These are phyloP conservation scores for Ustilago esculenta DNA, from an alignment of 1,284 basidiomycete species.

Conservation along the genomic window DNA sequence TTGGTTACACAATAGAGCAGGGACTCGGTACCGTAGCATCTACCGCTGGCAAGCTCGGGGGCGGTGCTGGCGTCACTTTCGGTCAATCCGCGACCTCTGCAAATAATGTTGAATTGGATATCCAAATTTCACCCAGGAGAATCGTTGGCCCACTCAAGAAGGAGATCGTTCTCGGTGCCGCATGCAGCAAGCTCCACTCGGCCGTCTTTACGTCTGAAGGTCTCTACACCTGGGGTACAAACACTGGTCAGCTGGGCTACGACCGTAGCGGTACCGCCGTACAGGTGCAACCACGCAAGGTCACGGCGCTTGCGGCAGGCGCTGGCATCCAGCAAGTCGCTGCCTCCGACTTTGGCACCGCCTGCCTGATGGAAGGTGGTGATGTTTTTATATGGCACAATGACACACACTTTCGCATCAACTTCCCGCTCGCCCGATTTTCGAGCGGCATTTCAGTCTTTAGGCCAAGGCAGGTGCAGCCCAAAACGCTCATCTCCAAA, in stretches of 20 bases:
- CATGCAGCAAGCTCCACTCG: conserved; percentile 86
- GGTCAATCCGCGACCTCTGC: conserved; percentile 19
- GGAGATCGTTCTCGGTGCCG: conserved; percentile 81
- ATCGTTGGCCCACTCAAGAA: conserved; percentile 82
- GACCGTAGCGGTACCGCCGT: conserved; percentile 74
- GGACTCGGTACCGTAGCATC: conserved; percentile 51
- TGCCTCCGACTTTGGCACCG: conserved; percentile 78
- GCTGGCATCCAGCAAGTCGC: conserved; percentile 63
- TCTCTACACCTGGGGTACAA: conserved; percentile 96
- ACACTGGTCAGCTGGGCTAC: conserved; percentile 87
- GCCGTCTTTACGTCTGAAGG: conserved; percentile 85
- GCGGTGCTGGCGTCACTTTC: conserved; percentile 68
- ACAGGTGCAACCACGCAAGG: conserved; percentile 83
- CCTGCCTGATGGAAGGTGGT: conserved; percentile 76
- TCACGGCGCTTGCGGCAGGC: conserved; percentile 71
- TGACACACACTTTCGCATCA: conserved; percentile 78
- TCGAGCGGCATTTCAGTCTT: conserved; percentile 73
- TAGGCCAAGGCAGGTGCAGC: conserved; percentile 58
- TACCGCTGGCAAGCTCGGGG: conserved; percentile 37
- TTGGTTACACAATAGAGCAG: conserved; percentile 86
- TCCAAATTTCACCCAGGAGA: conserved; percentile 81
- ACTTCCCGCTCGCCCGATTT: conserved; percentile 63
- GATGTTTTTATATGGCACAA: conserved; percentile 87
- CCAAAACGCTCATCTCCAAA: conserved; percentile 75
- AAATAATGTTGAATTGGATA: conserved; percentile 60